Evolutionary conservation across 805 yeast species (phyloP).

Genomic region (Lipomyces chichibuensis): DNA sequence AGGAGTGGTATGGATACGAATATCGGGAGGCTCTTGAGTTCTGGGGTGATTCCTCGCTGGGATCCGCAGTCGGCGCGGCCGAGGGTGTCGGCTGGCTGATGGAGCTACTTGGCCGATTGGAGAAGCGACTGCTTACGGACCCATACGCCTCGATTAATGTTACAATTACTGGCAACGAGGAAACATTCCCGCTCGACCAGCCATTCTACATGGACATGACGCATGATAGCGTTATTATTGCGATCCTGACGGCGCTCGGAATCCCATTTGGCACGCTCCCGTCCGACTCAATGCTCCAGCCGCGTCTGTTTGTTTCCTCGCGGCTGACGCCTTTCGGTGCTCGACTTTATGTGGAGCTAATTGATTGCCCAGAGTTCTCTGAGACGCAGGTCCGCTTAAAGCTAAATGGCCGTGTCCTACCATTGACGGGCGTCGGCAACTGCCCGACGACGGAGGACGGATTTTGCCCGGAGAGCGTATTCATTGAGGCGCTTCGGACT

Average conservation of each 20-base stretch:
- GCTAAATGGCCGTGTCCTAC: conserved; percentile 47
- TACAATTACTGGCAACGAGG: conserved; percentile 43
- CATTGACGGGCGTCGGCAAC: conserved; percentile 43
- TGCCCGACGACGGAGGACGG: conserved; percentile 44
- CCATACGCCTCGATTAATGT: conserved; percentile 55
- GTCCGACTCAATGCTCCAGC: conserved; percentile 49
- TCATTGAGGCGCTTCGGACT: conserved; percentile 40
- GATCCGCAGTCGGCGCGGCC: conserved; percentile 58
- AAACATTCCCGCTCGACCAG: conserved; percentile 49
- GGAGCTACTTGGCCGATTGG: conserved; percentile 50
- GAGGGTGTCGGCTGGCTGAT: conserved; percentile 63
- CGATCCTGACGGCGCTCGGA: conserved; percentile 68
- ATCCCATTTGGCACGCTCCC: conserved; percentile 51
- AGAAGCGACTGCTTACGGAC: conserved; percentile 55
- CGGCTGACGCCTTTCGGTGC: conserved; percentile 51
- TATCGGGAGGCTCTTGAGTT: conserved; percentile 62
- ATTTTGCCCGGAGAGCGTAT: conserved; percentile 42
- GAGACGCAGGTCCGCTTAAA: conserved; percentile 42
- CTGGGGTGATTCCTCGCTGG: conserved; percentile 68
- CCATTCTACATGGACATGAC: conserved; percentile 69
- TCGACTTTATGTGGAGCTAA: conserved; percentile 46
- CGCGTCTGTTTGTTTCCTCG: conserved; percentile 48
- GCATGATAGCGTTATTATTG: conserved; percentile 71
- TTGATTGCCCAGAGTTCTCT: conserved; percentile 41
- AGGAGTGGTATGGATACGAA: conserved; percentile 65